Evolutionary conservation across 2,329 filamentous ascomycete genomes (phyloP), one percentile per base, ranked within the genome.

Genomic region (Cladosporium phlei): DNA sequence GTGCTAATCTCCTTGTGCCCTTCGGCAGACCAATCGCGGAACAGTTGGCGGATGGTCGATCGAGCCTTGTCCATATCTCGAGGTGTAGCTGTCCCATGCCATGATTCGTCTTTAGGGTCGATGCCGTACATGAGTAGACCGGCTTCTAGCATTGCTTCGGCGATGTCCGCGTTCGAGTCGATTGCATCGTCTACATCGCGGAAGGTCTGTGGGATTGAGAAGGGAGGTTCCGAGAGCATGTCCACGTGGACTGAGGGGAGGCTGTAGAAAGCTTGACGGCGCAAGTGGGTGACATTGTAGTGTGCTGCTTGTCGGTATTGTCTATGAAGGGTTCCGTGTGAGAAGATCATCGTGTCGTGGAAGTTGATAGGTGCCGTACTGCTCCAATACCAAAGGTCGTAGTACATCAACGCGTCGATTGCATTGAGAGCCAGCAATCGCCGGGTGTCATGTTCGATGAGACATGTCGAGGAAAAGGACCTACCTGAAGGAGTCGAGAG

Each of bases 31-130:
- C 94, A 98, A 66, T 98, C 93, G 12, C 93, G 83, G 66, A 90
- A 97, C 64, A 97, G 87, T 62, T 98, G 93, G 9, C 91, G 82
- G 42, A 98, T 76, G 2, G 90, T 97, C 59, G 88, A 95, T 52
- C 89, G 80, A 2, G 91, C 90, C 68, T 97, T 98, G 63, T 95
- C 88, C 44, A 94, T 73, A 60, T 97, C 91, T 17, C 73, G 73
- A 20, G 80, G 69, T 33, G 83, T 90, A 11, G 89, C 85, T 24
- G 79, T 74, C 4, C 80, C 82, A 16, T 79, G 75, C 83, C 89
- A 90, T 34, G 82, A 75, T 1, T 69, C 65, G 43, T 70, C 66
- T 72, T 51, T 34, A 2, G 46, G 35, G 57, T 58, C 49, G n/a
- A 82, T 67, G 16, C 76, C 75, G 57, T 94, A 93, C 4, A 82